Base-by-base conservation (phyloP, 352 stramenopile genomes). In the Phytopythium boreale region DNA sequence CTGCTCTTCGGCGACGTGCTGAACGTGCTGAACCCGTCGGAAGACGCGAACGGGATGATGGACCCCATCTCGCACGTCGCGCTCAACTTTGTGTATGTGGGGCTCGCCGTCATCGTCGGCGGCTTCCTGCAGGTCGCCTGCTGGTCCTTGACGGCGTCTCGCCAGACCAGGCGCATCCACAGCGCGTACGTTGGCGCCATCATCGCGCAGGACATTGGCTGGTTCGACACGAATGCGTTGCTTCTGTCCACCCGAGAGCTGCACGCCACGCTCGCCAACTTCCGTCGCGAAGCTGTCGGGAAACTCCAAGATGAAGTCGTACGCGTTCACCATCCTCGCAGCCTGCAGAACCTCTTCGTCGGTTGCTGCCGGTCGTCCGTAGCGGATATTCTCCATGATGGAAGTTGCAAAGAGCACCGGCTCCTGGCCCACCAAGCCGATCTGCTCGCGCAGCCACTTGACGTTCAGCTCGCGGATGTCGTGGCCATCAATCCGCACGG, bases 241-340 rank as follows among this genome's bases (percentile, higher is more conserved):
- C 59, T 98, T 98, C 80, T 99, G 95, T 10, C 96, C 97, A 51
- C 96, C 96, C 15, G 83, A 98, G 14, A 99, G 75, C 49, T 94
- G 81, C 11, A 74, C 69, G 15, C 90, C 90, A 26, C 79, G 72
- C 64, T 98, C 94, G 41, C 93, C 92, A 24, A 98, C 88, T 31
- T 92, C 71, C 0, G 95, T 98, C 31, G 90, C 77, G 57, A 97
- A 97, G 12, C 90, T 79, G 24, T 97, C 75, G 1, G 90, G 87
- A 59, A 98, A 95, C 19, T 82, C 58, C 55, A 69, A 76, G 59
- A 98, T 97, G 65, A 98, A 98, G 29, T 88, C 76, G 62, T 95
- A 93, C 4, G 93, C 92, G 67, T 97, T 97, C 10, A 93, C 91
- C 51, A 87, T 76, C 55, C 77, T 80, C 9, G 90, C 84, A 3